Evolutionary conservation across 2,329 filamentous ascomycete species (phyloP), one percentile per base, ranked within the genome.

Genomic region (Colletotrichum sp.): DNA sequence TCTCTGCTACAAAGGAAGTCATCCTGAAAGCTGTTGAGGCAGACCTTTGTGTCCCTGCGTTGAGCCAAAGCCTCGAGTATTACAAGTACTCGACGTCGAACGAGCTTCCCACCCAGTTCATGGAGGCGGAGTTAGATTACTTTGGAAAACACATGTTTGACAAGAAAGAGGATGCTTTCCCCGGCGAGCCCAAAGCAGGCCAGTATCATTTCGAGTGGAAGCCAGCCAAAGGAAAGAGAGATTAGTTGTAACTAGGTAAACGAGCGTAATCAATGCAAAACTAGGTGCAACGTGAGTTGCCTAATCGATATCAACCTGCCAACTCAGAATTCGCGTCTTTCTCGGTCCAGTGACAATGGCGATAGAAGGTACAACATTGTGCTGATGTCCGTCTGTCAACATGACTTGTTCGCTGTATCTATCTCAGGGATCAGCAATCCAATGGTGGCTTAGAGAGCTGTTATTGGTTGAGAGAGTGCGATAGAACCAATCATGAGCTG

Each of bases 121-220:
- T 93, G 84, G 93, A 95, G 83, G 93, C 93, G 0, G 89, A 95
- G 84, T 84, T 95, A 81, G 93, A 95, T 80, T 94, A 92, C 80
- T 95, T 95, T 81, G 93, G 93, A 0, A 88, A 89, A 48, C 93
- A 95, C 82, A 90, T 90, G 84, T 95, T 90, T 81, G 92, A 94
- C 80, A 85, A 88, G 77, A 87, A 87, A 3, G 90, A 92, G 63
- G 87, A 86, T 65, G 84, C 87, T 4, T 60, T 28, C 9, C 57
- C 68, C 3, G 34, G 68, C 6, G 24, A 70, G 55, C 88, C 89
- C 3, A 83, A 86, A 74, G 87, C 90, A 3, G 92, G 92, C 3
- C 87, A 89, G 78, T 87, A 92, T 82, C 92, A 93, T 80, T 93
- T 90, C 79, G 92, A 94, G 82, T 94, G 92, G 92, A 84, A 85